phyloP scores from a whole-genome alignment of 73 alveolate genomes.

The Paramecium biaurelia region DNA sequence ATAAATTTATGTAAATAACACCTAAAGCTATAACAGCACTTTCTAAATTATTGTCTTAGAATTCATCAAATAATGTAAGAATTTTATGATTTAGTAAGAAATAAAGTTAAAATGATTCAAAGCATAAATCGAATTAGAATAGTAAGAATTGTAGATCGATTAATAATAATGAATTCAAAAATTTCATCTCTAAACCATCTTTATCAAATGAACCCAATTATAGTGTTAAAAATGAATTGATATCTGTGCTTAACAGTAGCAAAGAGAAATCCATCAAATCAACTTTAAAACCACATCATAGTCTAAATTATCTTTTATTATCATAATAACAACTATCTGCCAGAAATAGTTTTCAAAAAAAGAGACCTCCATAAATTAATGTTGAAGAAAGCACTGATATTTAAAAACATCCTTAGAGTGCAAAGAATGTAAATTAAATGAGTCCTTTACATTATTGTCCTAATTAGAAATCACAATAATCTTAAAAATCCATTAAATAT shows the following conservation, averaged over 20 bases:
- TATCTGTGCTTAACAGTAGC: neutral
- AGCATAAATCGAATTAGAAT: neutral
- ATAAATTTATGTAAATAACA: conserved; percentile 32
- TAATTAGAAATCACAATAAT: neutral
- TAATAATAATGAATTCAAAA: conserved; percentile 13
- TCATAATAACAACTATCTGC: conserved; percentile 1
- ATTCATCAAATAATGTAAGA: neutral
- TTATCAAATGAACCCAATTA: conserved; percentile 1
- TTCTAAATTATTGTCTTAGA: conserved; percentile 26
- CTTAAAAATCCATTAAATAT: neutral
- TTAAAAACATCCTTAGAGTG: neutral
- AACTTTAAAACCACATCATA: neutral
- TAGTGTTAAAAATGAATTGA: neutral
- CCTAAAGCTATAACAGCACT: conserved; percentile 51
- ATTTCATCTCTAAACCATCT: neutral
- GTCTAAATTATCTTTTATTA: conserved; percentile 7
- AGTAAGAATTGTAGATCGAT: conserved; percentile 5
- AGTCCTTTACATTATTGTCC: conserved; percentile 36
- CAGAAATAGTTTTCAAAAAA: neutral
- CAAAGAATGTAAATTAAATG: conserved; percentile 6
- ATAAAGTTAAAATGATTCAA: neutral
- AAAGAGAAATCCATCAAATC: neutral
- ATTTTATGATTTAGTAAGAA: neutral
- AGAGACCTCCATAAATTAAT: conserved; percentile 38
- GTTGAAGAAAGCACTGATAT: neutral